Percentiles rank a stretch among this genome's conserved stretches.
These are phyloP conservation scores for Tilletia walkeri DNA, from an alignment of 1,284 basidiomycete species.

Conservation along the genomic window DNA sequence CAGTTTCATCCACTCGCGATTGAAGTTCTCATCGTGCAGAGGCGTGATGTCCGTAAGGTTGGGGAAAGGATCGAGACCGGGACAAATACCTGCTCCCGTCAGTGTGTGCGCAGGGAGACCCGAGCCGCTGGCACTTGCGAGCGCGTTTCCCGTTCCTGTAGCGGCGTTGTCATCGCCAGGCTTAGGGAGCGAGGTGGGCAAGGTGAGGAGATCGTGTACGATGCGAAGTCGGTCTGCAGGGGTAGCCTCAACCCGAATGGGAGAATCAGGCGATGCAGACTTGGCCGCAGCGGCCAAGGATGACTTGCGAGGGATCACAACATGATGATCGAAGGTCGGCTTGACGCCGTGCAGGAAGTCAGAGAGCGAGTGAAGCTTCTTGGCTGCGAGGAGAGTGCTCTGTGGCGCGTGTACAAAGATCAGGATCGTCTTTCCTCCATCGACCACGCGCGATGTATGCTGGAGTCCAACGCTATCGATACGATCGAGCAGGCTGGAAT, in stretches of 20 bases:
- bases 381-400: conserved; percentile 15
- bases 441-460: conserved; percentile 40
- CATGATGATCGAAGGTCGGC: conserved; percentile 20
- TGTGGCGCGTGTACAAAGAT: conserved; percentile 44
- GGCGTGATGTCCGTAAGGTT: conserved; percentile 50
- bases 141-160: not conserved
- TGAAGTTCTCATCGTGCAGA: conserved; percentile 48
- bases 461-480: conserved; percentile 37
- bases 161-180: conserved; percentile 19
- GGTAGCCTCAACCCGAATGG: conserved; percentile 27
- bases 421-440: conserved; percentile 31
- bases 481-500: conserved; percentile 28
- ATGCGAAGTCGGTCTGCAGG: conserved; percentile 43
- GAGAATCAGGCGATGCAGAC: conserved; percentile 26
- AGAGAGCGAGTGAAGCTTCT: conserved; percentile 28
- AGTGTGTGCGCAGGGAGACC: conserved; percentile 20
- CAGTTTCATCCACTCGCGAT: conserved; percentile 44
- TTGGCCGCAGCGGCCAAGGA: conserved; percentile 13
- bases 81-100: conserved; percentile 41
- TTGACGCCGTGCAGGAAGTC: conserved; percentile 49
- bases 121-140: conserved; percentile 19
- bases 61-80: conserved; percentile 38
- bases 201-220: conserved; percentile 40
- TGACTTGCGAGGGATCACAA: conserved; percentile 21
- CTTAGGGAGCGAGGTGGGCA: conserved; percentile 22